A percentile compares a stretch with the other conserved stretches of the same genome.
Conservation (phyloP, 768 basidiomycete species). For the Agaricus blazei region DNA sequence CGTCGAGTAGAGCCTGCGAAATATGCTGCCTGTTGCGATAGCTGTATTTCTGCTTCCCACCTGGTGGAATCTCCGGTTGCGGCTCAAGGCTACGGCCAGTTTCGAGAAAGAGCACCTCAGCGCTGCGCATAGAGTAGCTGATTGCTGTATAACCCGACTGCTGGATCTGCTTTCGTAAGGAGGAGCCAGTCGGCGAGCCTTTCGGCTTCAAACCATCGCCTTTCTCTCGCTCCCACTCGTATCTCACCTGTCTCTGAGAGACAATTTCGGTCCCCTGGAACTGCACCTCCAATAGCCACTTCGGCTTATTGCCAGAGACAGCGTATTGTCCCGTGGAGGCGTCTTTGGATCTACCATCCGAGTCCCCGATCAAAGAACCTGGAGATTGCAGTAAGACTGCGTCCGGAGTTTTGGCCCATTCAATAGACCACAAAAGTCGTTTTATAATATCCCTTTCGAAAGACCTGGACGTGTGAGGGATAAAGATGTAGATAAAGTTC, state of each 20-base stretch:
- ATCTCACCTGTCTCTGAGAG: neutral
- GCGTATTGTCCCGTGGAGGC: constrained; percentile 2
- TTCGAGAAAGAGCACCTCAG: neutral
- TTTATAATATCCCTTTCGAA: neutral
- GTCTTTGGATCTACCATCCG: neutral
- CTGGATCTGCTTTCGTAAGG: neutral
- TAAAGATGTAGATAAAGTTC: neutral
- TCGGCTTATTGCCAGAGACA: constrained; percentile 2
- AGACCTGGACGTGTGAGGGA: neutral
- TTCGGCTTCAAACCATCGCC: neutral
- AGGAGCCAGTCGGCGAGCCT: neutral
- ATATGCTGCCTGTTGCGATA: neutral
- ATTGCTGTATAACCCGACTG: constrained; percentile 1
- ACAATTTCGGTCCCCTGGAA: neutral
- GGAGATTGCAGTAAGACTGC: constrained; percentile 3
- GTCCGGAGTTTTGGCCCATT: constrained; percentile 6
- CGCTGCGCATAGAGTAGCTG: constrained; percentile 8
- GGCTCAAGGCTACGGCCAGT: neutral
- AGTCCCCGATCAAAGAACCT: neutral
- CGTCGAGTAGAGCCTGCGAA: neutral
- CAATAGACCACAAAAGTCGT: neutral
- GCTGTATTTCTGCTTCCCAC: neutral
- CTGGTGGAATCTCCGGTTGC: neutral
- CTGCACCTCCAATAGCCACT: constrained; percentile 1
- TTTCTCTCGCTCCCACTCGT: neutral